Percentiles rank a stretch among this genome's conserved stretches.
Evolutionary conservation across 2,329 filamentous ascomycete genomes (phyloP).

Genomic region (Cladobotryum protrusum): DNA sequence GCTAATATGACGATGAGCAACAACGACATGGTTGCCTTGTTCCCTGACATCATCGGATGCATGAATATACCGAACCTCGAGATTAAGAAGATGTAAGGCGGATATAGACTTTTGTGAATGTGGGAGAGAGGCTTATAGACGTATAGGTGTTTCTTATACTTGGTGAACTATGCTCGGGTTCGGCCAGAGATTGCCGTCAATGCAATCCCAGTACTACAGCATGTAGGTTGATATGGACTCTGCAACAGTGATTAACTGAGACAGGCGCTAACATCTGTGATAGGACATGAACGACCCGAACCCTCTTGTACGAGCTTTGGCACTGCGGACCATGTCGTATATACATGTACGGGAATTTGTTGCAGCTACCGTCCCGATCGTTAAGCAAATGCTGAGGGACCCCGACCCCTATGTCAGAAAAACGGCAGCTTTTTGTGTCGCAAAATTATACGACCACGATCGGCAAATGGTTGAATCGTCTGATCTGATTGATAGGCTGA

Average conservation of each 20-base stretch:
- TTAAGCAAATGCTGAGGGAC: slow-evolving; percentile 79
- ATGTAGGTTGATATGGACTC: slow-evolving; percentile 43
- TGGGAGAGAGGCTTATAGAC: neutral
- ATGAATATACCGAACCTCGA: slow-evolving; percentile 93
- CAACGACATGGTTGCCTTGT: slow-evolving; percentile 97
- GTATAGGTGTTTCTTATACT: slow-evolving; percentile 86
- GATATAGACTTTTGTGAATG: no score
- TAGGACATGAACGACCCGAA: slow-evolving; percentile 95
- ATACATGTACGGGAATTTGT: slow-evolving; percentile 96
- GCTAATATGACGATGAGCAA: slow-evolving; percentile 99
- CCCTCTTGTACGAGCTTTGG: slow-evolving; percentile 84
- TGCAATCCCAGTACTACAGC: slow-evolving; percentile 79
- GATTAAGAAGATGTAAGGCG: slow-evolving; percentile 95
- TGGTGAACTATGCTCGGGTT: slow-evolving; percentile 94
- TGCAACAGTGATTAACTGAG: slow-evolving; percentile 3
- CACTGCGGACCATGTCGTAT: slow-evolving; percentile 93
- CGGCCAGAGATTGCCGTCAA: slow-evolving; percentile 92
- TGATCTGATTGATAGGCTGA: slow-evolving; percentile 86
- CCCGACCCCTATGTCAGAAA: slow-evolving; percentile 94
- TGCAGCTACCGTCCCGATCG: slow-evolving; percentile 76
- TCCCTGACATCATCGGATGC: slow-evolving; percentile 89
- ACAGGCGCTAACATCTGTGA: slow-evolving; percentile 6
- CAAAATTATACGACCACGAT: slow-evolving; percentile 97
- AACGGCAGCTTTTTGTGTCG: slow-evolving; percentile 91
- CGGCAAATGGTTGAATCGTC: slow-evolving; percentile 81